Evolutionary conservation across 2,329 filamentous ascomycete species (phyloP).

Genomic region (Neonectria ditissima): DNA sequence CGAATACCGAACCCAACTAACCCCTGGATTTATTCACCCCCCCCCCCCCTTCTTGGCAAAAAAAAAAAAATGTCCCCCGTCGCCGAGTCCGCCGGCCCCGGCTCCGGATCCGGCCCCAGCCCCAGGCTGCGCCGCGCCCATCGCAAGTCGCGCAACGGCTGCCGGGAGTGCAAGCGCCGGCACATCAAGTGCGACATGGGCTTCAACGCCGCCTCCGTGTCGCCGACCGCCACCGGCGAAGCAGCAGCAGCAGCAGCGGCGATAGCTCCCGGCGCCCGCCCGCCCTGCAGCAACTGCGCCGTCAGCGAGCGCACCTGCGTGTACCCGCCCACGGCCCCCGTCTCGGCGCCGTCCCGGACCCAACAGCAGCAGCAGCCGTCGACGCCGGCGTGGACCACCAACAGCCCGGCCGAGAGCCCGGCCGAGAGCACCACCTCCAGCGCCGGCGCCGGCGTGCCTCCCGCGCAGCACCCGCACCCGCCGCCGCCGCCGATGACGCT

Average conservation of each 20-base stretch:
- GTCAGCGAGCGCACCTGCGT: conserved; percentile 52
- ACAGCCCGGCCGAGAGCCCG: conserved; percentile 31
- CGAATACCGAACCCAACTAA: too few species aligned
- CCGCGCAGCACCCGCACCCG: not conserved
- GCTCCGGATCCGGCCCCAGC: conserved; percentile 19
- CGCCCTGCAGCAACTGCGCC: conserved; percentile 54
- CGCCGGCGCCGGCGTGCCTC: conserved; percentile 5
- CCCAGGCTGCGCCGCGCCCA: conserved; percentile 52
- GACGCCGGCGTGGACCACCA: not conserved
- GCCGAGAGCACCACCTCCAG: too few species aligned
- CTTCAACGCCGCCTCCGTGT: not conserved
- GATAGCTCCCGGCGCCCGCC: conserved; percentile 52
- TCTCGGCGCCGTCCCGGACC: not conserved
- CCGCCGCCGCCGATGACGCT: conserved; percentile 24
- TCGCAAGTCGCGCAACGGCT: conserved; percentile 55
- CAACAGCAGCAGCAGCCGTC: not conserved
- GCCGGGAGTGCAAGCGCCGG: conserved; percentile 55
- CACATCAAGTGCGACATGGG: conserved; percentile 56
- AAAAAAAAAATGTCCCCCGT: not conserved
- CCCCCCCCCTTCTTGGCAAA: too few species aligned
- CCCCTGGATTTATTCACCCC: too few species aligned
- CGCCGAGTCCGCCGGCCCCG: conserved; percentile 10
- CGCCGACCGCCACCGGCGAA: too few species aligned
- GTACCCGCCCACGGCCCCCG: conserved; percentile 39
- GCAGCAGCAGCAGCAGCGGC: too few species aligned